phyloP scores from a whole-genome alignment of 306 rosid genomes.

The Erythrophleum fordii region DNA sequence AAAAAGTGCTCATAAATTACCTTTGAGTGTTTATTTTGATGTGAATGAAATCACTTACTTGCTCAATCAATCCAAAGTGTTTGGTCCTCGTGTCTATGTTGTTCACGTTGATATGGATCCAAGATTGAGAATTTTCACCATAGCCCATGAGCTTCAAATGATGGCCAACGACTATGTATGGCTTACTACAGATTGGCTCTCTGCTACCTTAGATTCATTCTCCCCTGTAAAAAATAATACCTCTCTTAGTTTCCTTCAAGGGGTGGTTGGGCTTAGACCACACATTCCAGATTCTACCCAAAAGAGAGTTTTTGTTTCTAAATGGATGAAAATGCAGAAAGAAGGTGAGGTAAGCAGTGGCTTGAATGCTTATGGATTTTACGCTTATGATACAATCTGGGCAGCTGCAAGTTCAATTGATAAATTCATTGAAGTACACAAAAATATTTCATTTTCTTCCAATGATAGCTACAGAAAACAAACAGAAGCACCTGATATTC shows the following conservation, averaged over 20 bases:
- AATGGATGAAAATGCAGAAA: constrained; percentile 48
- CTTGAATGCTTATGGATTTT: constrained; percentile 54
- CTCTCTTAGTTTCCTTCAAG: constrained; percentile 45
- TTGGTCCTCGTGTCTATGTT: constrained; percentile 61
- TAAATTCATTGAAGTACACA: constrained; percentile 38
- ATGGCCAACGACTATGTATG: constrained; percentile 55
- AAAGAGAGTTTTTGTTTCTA: constrained; percentile 49
- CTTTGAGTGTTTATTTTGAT: constrained; percentile 47
- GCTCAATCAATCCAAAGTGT: constrained; percentile 51
- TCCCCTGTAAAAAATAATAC: constrained; percentile 22
- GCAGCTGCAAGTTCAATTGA: constrained; percentile 54
- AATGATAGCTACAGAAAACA: constrained; percentile 26
- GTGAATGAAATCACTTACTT: constrained; percentile 33
- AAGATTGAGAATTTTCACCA: constrained; percentile 44
- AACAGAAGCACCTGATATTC: constrained; percentile 31
- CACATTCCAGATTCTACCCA: constrained; percentile 52
- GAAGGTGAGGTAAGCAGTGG: constrained; percentile 43
- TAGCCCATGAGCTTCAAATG: constrained; percentile 59
- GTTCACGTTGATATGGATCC: constrained; percentile 59
- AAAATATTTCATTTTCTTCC: constrained; percentile 55
- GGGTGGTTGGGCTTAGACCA: constrained; percentile 60
- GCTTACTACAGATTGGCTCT: constrained; percentile 73
- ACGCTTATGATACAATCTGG: constrained; percentile 68
- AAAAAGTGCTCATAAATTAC: constrained; percentile 50
- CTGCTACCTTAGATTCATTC: constrained; percentile 58